A percentile compares a stretch with the other conserved stretches of the same genome.
These are phyloP conservation scores for Paramecium pentaurelia DNA, from an alignment of 73 alveolate species.

Conservation along the genomic window DNA sequence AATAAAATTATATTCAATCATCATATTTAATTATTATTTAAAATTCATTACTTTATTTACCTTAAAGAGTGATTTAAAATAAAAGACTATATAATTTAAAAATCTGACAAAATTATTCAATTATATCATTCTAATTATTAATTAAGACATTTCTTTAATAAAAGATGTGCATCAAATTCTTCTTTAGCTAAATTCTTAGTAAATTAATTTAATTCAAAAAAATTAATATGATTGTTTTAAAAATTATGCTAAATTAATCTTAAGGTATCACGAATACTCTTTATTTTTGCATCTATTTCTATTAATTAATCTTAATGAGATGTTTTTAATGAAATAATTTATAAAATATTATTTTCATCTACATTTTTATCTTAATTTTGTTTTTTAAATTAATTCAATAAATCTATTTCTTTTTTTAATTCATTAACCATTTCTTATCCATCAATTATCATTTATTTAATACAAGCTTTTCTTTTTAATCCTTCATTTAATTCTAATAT, in stretches of 20 bases:
- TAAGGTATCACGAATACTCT: not conserved
- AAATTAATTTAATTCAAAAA: not conserved
- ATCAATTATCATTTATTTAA: not conserved
- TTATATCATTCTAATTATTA: not conserved
- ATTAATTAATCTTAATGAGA: not conserved
- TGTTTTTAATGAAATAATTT: not conserved
- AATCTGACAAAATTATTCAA: not conserved
- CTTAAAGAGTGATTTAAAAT: too few relatives aligned
- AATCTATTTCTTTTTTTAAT: not conserved
- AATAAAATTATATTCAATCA: too few relatives aligned
- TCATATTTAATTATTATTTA: too few relatives aligned
- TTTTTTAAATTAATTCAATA: not conserved
- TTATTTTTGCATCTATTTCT: not conserved
- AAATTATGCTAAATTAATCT: not conserved
- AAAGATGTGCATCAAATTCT: not conserved
- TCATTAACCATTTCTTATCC: not conserved
- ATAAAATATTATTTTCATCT: not conserved
- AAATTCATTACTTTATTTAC: too few relatives aligned
- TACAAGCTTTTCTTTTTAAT: not conserved
- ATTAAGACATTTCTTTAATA: not conserved
- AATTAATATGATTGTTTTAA: not conserved
- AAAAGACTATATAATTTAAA: too few relatives aligned
- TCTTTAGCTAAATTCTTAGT: not conserved
- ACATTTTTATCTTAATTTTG: not conserved
- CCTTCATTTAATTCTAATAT: not conserved